A percentile compares a stretch with the other conserved stretches of the same genome.
Conservation (phyloP, 2,329 filamentous ascomycete genomes). For the Paecilomyces niveus region DNA sequence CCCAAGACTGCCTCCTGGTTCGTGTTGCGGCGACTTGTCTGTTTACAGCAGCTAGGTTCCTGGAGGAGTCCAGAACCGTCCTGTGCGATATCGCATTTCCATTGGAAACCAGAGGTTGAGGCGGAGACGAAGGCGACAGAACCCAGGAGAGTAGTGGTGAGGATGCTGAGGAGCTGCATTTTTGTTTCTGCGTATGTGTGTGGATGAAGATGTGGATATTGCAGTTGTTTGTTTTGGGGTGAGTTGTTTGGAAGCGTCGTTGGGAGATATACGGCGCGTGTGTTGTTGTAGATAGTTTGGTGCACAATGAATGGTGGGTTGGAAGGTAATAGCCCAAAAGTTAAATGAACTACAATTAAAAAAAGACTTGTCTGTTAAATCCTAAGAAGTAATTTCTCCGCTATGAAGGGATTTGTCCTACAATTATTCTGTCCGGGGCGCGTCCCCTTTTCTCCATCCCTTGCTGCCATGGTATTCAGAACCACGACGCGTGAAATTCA, state of each 20-base stretch:
- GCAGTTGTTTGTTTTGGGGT: background rate
- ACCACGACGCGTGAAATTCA: background rate
- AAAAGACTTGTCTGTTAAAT: background rate
- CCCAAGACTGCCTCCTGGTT: background rate
- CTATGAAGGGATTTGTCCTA: background rate
- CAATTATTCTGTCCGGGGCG: background rate
- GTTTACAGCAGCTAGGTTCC: conserved; percentile 6
- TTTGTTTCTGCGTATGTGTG: background rate
- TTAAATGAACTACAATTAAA: background rate
- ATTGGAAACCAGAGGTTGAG: background rate
- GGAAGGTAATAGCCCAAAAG: background rate
- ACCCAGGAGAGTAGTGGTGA: background rate
- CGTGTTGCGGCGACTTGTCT: background rate
- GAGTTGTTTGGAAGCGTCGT: background rate
- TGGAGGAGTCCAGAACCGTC: conserved; percentile 6
- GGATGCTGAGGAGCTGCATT: background rate
- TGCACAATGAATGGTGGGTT: background rate
- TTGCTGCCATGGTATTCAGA: background rate
- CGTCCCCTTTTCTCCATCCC: background rate
- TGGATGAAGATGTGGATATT: background rate
- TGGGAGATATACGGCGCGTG: background rate
- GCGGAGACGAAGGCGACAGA: background rate
- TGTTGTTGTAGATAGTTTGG: background rate
- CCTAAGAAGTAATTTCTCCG: background rate
- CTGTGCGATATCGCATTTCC: conserved; percentile 7